Conservation (phyloP, 169 alveolate genomes). For the Plasmodium cynomolgi region DNA sequence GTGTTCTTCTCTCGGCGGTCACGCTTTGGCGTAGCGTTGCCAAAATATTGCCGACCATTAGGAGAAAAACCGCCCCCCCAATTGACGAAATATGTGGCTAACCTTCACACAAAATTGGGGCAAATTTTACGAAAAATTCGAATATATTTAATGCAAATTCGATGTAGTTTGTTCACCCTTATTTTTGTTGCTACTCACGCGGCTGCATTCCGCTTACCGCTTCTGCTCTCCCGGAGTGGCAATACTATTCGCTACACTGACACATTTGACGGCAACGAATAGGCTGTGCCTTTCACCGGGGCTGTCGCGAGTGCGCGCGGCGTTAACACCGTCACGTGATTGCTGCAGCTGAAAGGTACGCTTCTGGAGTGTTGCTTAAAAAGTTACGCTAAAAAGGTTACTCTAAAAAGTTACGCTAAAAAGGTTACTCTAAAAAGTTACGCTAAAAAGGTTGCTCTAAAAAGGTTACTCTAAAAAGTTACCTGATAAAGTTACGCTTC, state of each 20-base stretch:
- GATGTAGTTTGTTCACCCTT: not conserved
- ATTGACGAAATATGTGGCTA: not conserved
- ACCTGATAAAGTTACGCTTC: not conserved
- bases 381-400: not conserved
- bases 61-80: not conserved
- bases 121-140: not conserved
- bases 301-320: not conserved
- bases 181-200: not conserved
- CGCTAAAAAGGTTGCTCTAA: not conserved
- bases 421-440: too few species aligned
- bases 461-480: not conserved
- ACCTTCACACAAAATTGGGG: not conserved
- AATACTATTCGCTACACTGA: not conserved
- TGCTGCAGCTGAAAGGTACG: not conserved
- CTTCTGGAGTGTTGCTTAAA: not conserved
- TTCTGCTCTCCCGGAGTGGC: not conserved
- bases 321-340: not conserved
- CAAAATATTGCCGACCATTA: not conserved
- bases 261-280: not conserved
- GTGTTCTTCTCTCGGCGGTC: not conserved
- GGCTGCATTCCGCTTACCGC: not conserved
- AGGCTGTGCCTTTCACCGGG: not conserved
- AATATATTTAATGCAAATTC: not conserved
- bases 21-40: not conserved
- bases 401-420: not conserved